Base-by-base conservation (phyloP, 2,329 filamentous ascomycete species). In the Neurospora sp. region DNA sequence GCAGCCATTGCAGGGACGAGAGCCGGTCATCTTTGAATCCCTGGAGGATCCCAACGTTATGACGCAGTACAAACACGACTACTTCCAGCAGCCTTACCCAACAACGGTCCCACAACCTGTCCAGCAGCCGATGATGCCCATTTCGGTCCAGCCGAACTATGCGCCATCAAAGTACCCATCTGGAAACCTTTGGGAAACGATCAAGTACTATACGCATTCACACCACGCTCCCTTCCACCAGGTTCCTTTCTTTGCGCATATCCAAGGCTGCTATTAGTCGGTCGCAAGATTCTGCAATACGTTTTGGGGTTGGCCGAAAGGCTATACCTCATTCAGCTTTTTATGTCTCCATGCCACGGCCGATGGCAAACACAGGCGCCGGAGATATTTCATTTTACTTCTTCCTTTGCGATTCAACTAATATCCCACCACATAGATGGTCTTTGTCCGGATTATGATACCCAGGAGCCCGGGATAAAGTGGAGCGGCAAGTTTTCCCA, bases 191-290 rank as follows among this genome's bases (percentile, higher is more conserved):
- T 83, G 84, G 84, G 85, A 85, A 71, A 78, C 86, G 76, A 80
- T 86, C 70, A 83, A 84, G 72, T 77, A 78, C 78, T 85, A 86
- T 77, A 82, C 83, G 71, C 84, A 84, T 76, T 83, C 84, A 71
- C 78, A 46, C 68, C 70, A 40, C 28, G 39, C 69, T 69, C 11
- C 68, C 80, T 68, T 85, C 72, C 82, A 85, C 70, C 81, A 84
- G 70, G 79, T 83, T 67, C 81, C 83, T 33, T 86, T 87, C 70
- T 82, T 87, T 74, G 79, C 82, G 67, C 82, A 84, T 71, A 82
- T 86, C 70, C 85, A 84, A 77, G 83, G 84, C 71, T 86, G 80
- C 76, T 83, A 84, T 78, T 86, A 84, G 70, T 19, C 66, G 28
- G 11, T 67, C n/a, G 36, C 38, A 39, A 33, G 19, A 67, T 38